These are phyloP conservation scores for Auricularia sp. DNA, from an alignment of 768 basidiomycete genomes.

Conservation along the genomic window DNA sequence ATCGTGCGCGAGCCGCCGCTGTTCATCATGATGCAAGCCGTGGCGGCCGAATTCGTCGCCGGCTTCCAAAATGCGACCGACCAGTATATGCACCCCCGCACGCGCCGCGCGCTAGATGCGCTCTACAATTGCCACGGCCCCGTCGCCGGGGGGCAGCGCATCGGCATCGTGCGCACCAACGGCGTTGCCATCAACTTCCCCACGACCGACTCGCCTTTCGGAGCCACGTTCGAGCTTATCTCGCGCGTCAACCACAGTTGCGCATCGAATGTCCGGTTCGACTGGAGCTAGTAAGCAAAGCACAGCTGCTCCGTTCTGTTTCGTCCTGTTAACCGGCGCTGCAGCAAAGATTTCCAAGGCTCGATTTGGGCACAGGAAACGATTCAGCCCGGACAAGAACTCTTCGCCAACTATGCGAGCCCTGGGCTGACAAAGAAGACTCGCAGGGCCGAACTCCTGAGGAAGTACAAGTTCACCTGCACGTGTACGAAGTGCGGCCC, in stretches of 20 bases:
- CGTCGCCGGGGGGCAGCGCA: neutral
- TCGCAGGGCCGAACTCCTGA: too few species aligned
- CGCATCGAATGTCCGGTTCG: neutral
- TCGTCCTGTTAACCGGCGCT: too few species aligned
- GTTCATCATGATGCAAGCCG: conserved; percentile 12
- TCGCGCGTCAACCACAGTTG: conserved; percentile 1
- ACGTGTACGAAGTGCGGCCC: too few species aligned
- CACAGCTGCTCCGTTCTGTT: neutral
- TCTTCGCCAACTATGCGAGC: too few species aligned
- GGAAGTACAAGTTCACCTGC: too few species aligned
- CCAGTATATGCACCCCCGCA: neutral
- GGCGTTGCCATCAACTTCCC: neutral
- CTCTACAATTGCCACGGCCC: neutral
- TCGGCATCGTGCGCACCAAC: neutral
- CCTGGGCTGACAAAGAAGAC: too few species aligned
- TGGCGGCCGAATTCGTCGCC: neutral
- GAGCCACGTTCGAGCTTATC: neutral
- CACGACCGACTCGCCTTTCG: neutral
- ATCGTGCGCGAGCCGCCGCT: conserved; percentile 21
- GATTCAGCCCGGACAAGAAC: too few species aligned
- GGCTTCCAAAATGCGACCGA: neutral
- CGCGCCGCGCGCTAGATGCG: neutral
- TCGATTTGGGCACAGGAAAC: too few species aligned
- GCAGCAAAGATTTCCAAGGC: too few species aligned
- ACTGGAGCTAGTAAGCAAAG: neutral